Percentiles rank a stretch among this genome's conserved stretches.
phyloP scores from a whole-genome alignment of 139 green algal species.

The Haematococcus lacustris region DNA sequence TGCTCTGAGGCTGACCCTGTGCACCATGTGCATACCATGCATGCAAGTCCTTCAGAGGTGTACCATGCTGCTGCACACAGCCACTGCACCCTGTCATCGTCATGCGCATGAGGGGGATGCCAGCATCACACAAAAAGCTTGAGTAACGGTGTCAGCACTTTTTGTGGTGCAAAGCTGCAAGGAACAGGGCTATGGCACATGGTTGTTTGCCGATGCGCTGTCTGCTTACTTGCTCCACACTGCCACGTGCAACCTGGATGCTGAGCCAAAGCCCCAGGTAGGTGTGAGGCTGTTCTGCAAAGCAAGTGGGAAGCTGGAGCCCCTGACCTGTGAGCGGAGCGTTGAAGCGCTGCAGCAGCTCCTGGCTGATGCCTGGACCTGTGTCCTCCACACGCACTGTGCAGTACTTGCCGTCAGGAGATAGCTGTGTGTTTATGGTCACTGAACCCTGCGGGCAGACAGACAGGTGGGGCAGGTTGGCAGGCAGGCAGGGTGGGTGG shows the following conservation, averaged over 20 bases:
- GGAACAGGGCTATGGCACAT: neutral
- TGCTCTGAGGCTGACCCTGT: constrained; percentile 4
- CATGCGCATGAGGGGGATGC: neutral
- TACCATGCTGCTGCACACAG: neutral
- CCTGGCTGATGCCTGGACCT: constrained; percentile 17
- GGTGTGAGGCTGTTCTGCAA: too few species aligned
- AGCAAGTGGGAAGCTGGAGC: neutral
- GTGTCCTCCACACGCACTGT: constrained; percentile 10
- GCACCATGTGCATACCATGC: too few species aligned
- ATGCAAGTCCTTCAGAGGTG: neutral
- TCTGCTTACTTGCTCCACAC: too few species aligned
- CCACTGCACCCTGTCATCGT: neutral
- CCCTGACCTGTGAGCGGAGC: constrained; percentile 13
- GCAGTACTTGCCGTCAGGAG: constrained; percentile 1
- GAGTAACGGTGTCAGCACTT: too few species aligned
- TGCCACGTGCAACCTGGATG: too few species aligned
- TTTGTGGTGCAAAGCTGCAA: neutral
- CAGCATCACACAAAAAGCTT: neutral
- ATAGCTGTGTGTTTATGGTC: constrained; percentile 11
- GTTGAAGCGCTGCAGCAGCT: constrained; percentile 30
- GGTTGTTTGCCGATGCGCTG: neutral
- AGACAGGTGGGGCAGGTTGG: neutral
- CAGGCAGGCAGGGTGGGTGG: neutral
- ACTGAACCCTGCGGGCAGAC: constrained; percentile 13
- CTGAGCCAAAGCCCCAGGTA: too few species aligned